A percentile compares a stretch with the other conserved stretches of the same genome.
phyloP scores from a whole-genome alignment of 768 basidiomycete species.

The Auricularia sp. region DNA sequence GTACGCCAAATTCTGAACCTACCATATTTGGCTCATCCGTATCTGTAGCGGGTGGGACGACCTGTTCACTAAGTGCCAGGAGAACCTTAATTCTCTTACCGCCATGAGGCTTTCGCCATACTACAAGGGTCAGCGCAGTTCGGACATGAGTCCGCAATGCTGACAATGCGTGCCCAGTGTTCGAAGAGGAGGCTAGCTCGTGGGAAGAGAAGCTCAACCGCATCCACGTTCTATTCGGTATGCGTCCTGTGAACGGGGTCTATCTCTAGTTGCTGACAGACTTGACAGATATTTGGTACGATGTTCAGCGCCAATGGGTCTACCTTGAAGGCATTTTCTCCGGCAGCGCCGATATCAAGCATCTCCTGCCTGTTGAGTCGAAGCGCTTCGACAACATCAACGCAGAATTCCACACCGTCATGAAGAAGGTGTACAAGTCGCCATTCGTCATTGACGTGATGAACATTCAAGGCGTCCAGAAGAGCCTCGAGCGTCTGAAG shows the following conservation, averaged over 20 bases:
- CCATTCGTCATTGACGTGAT: conserved; percentile 95
- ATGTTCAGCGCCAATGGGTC: conserved; percentile 99
- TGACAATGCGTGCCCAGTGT: conserved; percentile 40
- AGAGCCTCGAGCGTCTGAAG: conserved; percentile 91
- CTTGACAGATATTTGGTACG: conserved; percentile 87
- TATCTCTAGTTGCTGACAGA: conserved; percentile 8
- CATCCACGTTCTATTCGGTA: conserved; percentile 92
- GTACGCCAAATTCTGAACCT: conserved; percentile 25
- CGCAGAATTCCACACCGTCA: conserved; percentile 91
- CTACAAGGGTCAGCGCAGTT: conserved; percentile 64
- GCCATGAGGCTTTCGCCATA: conserved; percentile 99
- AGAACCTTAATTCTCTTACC: conserved; percentile 89
- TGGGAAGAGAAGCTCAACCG: conserved; percentile 98
- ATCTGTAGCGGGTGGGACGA: conserved; percentile 84
- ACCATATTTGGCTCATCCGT: not conserved
- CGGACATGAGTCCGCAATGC: not conserved
- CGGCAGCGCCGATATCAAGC: conserved; percentile 99
- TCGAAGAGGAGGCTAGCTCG: conserved; percentile 82
- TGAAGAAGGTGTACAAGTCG: conserved; percentile 99
- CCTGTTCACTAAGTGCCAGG: conserved; percentile 91
- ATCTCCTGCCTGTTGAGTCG: conserved; percentile 92
- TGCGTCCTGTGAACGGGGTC: conserved; percentile 12
- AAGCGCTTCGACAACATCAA: conserved; percentile 99
- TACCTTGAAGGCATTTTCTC: conserved; percentile 99
- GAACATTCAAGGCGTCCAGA: conserved; percentile 93